These are phyloP conservation scores for Russula virescens DNA, from an alignment of 768 basidiomycete species.

Conservation along the genomic window DNA sequence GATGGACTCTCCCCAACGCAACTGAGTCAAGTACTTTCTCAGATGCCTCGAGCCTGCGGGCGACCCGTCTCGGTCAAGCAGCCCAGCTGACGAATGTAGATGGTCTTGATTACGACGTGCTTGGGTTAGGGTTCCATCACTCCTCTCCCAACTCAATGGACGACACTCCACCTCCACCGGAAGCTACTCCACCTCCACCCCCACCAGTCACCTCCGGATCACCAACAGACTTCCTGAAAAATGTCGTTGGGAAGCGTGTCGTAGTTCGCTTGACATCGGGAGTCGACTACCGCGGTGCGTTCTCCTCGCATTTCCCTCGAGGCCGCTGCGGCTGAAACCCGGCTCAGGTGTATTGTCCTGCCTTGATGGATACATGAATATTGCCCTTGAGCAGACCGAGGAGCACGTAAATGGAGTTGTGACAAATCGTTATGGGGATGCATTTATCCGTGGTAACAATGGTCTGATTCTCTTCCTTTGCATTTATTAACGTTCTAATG, in stretches of 20 bases:
- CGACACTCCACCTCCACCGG: slow-evolving; percentile 36
- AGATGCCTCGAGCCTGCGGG: no score
- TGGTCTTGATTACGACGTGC: neutral
- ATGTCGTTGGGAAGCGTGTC: slow-evolving; percentile 93
- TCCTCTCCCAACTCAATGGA: slow-evolving; percentile 24
- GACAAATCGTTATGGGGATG: slow-evolving; percentile 90
- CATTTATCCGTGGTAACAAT: slow-evolving; percentile 93
- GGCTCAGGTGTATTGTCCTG: slow-evolving; percentile 81
- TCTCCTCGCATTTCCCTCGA: slow-evolving; percentile 6
- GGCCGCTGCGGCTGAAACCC: neutral
- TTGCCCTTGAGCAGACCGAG: slow-evolving; percentile 94
- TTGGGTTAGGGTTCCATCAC: neutral
- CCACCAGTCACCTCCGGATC: slow-evolving; percentile 58
- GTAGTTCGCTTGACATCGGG: slow-evolving; percentile 63
- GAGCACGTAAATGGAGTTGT: slow-evolving; percentile 86
- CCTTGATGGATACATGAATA: slow-evolving; percentile 99
- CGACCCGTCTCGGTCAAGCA: no score
- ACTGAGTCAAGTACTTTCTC: neutral
- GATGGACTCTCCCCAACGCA: neutral
- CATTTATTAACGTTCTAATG: neutral
- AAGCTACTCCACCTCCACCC: slow-evolving; percentile 41
- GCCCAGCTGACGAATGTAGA: no score
- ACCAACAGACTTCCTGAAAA: slow-evolving; percentile 89
- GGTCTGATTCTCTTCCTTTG: slow-evolving; percentile 38
- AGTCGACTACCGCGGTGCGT: slow-evolving; percentile 15